phyloP scores from a whole-genome alignment of 805 yeast genomes.

The Candida suzukii region DNA sequence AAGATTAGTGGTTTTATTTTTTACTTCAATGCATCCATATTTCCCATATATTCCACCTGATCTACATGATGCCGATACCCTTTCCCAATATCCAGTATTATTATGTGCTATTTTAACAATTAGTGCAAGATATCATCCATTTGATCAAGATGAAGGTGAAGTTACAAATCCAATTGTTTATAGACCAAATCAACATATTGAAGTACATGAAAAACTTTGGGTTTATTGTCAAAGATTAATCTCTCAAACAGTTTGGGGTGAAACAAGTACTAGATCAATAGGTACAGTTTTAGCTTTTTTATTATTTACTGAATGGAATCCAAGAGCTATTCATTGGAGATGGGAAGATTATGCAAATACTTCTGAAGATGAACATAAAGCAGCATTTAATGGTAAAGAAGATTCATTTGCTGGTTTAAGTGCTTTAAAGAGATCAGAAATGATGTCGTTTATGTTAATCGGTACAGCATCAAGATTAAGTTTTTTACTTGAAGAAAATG shows the following conservation, averaged over 20 bases:
- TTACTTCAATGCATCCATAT: slow-evolving; percentile 78
- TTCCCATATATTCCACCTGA: slow-evolving; percentile 82
- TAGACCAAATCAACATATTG: slow-evolving; percentile 31
- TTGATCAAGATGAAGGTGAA: slow-evolving; percentile 25
- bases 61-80: slow-evolving; percentile 53
- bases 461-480: slow-evolving; percentile 85
- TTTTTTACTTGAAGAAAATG: slow-evolving; percentile 68
- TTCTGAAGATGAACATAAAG: slow-evolving; percentile 34
- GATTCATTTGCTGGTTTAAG: slow-evolving; percentile 66
- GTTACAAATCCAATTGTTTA: background rate
- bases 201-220: slow-evolving; percentile 79
- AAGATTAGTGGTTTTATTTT: slow-evolving; percentile 52
- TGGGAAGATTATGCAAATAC: slow-evolving; percentile 78
- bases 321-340: slow-evolving; percentile 86
- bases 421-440: slow-evolving; percentile 78
- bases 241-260: slow-evolving; percentile 90
- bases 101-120: slow-evolving; percentile 77
- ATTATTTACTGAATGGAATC: slow-evolving; percentile 91
- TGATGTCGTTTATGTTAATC: slow-evolving; percentile 91
- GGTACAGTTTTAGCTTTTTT: slow-evolving; percentile 84
- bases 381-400: slow-evolving; percentile 22
- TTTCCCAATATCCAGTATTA: slow-evolving; percentile 76
- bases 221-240: slow-evolving; percentile 72
- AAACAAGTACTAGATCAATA: slow-evolving; percentile 77
- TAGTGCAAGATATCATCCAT: slow-evolving; percentile 67